Evolutionary conservation across 345 rosid species (phyloP).

Genomic region (Psidium guajava): DNA sequence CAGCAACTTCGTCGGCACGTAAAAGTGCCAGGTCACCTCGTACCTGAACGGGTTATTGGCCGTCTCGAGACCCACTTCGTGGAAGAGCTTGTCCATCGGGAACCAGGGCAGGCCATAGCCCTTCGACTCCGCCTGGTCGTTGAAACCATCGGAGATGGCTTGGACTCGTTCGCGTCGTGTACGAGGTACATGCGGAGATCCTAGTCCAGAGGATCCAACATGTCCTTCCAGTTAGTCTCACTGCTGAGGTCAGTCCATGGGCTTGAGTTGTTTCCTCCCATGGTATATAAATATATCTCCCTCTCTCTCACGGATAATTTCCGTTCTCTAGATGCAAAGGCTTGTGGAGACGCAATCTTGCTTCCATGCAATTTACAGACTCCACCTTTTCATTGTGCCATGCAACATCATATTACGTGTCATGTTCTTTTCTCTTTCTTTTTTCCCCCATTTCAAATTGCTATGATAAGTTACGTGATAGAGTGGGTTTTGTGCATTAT

Average conservation of each 20-base stretch:
- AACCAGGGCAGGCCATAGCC: constrained; percentile 47
- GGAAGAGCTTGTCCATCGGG: constrained; percentile 36
- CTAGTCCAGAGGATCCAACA: constrained; percentile 54
- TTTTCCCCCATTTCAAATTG: no score
- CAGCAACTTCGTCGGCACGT: constrained; percentile 23
- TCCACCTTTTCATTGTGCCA: neutral
- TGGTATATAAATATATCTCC: neutral
- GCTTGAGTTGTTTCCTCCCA: constrained; percentile 10
- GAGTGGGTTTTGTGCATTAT: no score
- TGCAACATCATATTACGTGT: neutral
- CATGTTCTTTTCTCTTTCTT: neutral
- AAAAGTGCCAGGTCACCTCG: constrained; percentile 48
- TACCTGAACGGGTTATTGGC: constrained; percentile 40
- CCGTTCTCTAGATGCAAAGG: neutral
- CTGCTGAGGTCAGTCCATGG: constrained; percentile 65
- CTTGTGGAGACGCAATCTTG: neutral
- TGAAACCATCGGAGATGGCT: constrained; percentile 51
- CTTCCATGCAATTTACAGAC: neutral
- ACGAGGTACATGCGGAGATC: constrained; percentile 56
- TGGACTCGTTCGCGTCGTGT: constrained; percentile 79
- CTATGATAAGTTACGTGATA: no score
- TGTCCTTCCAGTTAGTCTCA: constrained; percentile 38
- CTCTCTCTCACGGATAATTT: neutral
- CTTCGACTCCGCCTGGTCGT: constrained; percentile 29
- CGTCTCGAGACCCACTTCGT: constrained; percentile 36